A percentile compares a stretch with the other conserved stretches of the same genome.
Conservation (phyloP, 23 red algal species). For the Gracilaria vermiculophylla region DNA sequence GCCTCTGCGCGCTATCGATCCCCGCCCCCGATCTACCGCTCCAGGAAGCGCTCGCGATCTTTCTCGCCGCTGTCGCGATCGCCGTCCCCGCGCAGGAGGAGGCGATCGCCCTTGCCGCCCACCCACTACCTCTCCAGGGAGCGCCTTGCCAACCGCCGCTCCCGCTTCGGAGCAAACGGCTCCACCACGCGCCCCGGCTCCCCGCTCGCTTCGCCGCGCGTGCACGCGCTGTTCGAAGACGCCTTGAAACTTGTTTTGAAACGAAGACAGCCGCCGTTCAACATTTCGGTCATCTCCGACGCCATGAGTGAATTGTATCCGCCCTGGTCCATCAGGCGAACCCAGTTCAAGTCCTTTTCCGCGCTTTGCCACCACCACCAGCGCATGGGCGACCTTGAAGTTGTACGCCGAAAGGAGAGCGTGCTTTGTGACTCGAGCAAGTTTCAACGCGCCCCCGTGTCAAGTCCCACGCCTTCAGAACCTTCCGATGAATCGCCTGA, state of each 20-base stretch:
- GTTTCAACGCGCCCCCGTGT: background rate
- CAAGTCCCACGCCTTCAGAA: background rate
- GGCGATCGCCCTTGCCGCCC: background rate
- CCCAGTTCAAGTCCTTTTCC: background rate
- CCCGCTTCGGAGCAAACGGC: background rate
- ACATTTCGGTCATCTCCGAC: slow-evolving; percentile 34
- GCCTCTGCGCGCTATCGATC: background rate
- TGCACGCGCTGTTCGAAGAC: background rate
- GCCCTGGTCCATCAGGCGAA: slow-evolving; percentile 20
- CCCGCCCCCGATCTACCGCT: background rate
- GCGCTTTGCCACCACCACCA: background rate
- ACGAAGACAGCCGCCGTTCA: slow-evolving; percentile 8
- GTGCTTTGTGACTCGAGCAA: background rate
- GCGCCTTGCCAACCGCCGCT: background rate
- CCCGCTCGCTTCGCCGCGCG: background rate
- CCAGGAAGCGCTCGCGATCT: background rate
- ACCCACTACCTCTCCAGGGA: background rate
- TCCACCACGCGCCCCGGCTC: background rate
- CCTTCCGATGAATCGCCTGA: background rate
- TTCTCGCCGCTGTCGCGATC: background rate
- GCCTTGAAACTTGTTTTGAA: background rate
- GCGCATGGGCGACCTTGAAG: background rate
- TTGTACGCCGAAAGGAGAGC: slow-evolving; percentile 4
- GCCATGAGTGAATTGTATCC: background rate
- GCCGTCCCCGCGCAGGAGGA: background rate